A percentile compares a stretch with the other conserved stretches of the same genome.
These are phyloP conservation scores for Diaporthe amygdali DNA, from an alignment of 2,329 filamentous ascomycete genomes.

Conservation along the genomic window DNA sequence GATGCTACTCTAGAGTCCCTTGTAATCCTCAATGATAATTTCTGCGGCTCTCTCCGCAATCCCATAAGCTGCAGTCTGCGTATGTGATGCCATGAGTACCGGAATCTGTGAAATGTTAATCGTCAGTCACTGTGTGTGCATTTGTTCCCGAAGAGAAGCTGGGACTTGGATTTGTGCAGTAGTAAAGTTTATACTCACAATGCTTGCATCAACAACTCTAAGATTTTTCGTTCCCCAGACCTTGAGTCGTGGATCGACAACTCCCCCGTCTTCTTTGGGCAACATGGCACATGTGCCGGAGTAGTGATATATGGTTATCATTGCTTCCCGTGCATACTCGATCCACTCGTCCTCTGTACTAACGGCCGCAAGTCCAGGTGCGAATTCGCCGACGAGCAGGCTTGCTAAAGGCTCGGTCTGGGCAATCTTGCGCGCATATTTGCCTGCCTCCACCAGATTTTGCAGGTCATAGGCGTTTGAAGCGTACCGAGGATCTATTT, in stretches of 20 bases:
- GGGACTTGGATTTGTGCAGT: background rate
- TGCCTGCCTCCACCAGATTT: constrained; percentile 30
- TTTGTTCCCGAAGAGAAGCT: background rate
- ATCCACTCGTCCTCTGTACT: constrained; percentile 29
- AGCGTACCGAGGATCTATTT: constrained; percentile 40
- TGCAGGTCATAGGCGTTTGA: constrained; percentile 35
- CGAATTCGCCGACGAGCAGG: constrained; percentile 39
- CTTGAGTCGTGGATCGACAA: constrained; percentile 43
- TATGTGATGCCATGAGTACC: background rate
- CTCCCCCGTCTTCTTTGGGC: constrained; percentile 43
- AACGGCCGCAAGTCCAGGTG: constrained; percentile 34
- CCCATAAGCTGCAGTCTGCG: constrained; percentile 10
- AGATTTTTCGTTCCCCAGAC: constrained; percentile 47
- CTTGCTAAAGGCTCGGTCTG: constrained; percentile 37
- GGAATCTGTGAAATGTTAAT: background rate
- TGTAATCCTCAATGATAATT: background rate
- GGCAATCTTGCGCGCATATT: constrained; percentile 38
- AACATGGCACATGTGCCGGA: constrained; percentile 47
- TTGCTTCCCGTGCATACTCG: background rate
- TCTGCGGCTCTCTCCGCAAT: constrained; percentile 15
- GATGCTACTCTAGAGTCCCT: background rate
- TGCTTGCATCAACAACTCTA: constrained; percentile 46
- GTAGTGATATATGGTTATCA: constrained; percentile 38
- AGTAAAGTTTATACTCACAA: constrained; percentile 23
- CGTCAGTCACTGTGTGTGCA: rapidly evolving